Evolutionary conservation across 148 eudicot genomes (phyloP).

Genomic region (Rhododendron mucronatum): DNA sequence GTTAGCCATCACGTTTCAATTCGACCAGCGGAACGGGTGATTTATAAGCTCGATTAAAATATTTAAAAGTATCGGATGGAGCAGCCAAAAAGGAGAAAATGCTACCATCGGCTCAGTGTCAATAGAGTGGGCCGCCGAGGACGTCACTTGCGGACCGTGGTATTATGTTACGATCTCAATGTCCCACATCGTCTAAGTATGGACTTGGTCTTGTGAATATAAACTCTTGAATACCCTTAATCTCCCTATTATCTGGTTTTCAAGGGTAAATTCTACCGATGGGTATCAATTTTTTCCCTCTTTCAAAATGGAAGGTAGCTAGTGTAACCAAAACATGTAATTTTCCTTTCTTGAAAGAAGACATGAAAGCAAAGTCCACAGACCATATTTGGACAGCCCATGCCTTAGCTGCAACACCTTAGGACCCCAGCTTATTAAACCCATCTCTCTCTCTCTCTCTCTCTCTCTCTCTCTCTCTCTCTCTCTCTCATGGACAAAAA

Average conservation of each 20-base stretch:
- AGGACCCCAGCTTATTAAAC: neutral
- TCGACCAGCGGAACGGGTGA: neutral
- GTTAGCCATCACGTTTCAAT: neutral
- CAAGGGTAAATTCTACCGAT: neutral
- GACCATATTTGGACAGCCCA: slow-evolving; percentile 13
- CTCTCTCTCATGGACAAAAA: neutral
- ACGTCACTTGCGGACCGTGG: no score
- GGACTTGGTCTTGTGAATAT: no score
- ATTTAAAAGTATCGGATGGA: no score
- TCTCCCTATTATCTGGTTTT: neutral
- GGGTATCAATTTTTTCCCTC: neutral
- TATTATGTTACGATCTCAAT: no score
- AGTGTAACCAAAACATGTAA: neutral
- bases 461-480: neutral
- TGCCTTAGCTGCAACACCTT: slow-evolving; percentile 4
- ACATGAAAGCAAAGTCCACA: neutral
- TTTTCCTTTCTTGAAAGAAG: neutral
- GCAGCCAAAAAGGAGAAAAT: no score
- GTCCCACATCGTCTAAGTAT: no score
- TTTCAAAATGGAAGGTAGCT: neutral
- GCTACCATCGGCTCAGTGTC: no score
- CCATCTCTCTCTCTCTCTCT: neutral
- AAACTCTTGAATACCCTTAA: neutral
- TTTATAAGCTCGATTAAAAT: no score
- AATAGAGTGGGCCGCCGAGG: no score